A percentile compares a stretch with the other conserved stretches of the same genome.
Conservation (phyloP, 2,329 filamentous ascomycete genomes). For the Fusarium sp. region DNA sequence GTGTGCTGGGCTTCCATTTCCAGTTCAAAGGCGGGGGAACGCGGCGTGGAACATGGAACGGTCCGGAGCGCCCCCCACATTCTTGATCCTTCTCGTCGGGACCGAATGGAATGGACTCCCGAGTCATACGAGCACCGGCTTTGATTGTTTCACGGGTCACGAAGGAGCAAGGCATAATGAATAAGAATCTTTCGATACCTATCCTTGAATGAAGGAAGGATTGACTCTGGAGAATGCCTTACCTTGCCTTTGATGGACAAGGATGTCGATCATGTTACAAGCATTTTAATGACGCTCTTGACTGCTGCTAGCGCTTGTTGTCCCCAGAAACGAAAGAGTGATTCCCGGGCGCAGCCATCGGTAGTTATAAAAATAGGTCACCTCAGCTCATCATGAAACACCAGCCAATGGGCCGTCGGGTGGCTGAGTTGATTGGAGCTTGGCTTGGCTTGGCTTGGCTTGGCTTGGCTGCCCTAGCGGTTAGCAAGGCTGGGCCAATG, state of each 20-base stretch:
- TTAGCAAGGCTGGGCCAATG: slow-evolving; percentile 30
- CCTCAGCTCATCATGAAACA: slow-evolving; percentile 24
- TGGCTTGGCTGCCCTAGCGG: slow-evolving; percentile 27
- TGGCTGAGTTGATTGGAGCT: slow-evolving; percentile 25
- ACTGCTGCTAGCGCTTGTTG: slow-evolving; percentile 1
- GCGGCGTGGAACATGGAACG: slow-evolving; percentile 24
- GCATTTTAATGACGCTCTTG: slow-evolving; percentile 15
- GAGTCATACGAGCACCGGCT: background rate
- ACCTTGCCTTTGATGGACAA: slow-evolving; percentile 24
- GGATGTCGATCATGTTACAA: slow-evolving; percentile 26
- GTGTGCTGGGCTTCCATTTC: slow-evolving; percentile 27
- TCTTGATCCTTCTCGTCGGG: slow-evolving; percentile 3
- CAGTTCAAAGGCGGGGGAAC: slow-evolving; percentile 38
- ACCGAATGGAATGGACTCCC: background rate
- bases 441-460: slow-evolving; percentile 12
- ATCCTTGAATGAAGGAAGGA: background rate
- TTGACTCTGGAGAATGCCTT: slow-evolving; percentile 24
- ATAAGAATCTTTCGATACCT: background rate
- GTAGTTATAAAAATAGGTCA: slow-evolving; percentile 37
- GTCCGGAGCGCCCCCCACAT: slow-evolving; percentile 30
- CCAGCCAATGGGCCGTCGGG: slow-evolving; percentile 23
- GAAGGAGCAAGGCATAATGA: slow-evolving; percentile 19
- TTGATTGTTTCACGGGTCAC: background rate
- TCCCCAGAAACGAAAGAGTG: slow-evolving; percentile 3
- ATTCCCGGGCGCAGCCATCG: slow-evolving; percentile 23